Conservation (phyloP, 805 yeast genomes). For the Hyphopichia homilentoma region DNA sequence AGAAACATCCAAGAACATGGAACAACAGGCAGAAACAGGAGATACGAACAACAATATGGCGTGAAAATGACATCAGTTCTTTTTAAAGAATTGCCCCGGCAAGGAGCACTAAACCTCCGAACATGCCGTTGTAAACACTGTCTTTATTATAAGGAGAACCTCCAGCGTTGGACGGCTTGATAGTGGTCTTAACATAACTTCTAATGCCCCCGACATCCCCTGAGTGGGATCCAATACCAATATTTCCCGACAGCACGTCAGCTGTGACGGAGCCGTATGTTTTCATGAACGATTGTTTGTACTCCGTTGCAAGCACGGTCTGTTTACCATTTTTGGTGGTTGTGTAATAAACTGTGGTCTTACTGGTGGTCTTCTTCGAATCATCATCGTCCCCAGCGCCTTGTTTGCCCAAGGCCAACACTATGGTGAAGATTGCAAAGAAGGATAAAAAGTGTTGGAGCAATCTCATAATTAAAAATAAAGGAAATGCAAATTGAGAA, state of each 20-base stretch:
- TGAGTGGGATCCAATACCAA: constrained; percentile 27
- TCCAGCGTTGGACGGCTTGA: constrained; percentile 12
- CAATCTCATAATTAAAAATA: constrained; percentile 7
- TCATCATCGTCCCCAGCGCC: constrained; percentile 12
- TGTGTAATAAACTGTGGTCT: constrained; percentile 35
- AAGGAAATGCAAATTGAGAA: no score
- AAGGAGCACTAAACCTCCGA: constrained; percentile 12
- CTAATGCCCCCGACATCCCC: constrained; percentile 29
- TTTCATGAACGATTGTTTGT: constrained; percentile 22
- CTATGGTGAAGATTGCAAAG: constrained; percentile 2
- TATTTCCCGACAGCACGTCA: constrained; percentile 20
- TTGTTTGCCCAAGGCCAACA: constrained; percentile 4
- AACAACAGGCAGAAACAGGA: no score
- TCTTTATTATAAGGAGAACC: constrained; percentile 1
- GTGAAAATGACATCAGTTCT: no score
- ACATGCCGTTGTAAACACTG: constrained; percentile 8
- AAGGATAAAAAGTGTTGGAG: constrained; percentile 2
- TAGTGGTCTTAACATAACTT: constrained; percentile 24
- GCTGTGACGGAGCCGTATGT: constrained; percentile 15
- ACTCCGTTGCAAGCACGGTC: constrained; percentile 20
- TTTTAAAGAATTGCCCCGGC: no score
- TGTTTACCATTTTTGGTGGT: constrained; percentile 27
- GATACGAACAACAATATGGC: no score
- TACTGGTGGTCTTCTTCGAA: constrained; percentile 11
- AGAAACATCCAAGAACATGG: no score